Conservation (phyloP, 768 basidiomycete species). For the Rhodocollybia butyracea region DNA sequence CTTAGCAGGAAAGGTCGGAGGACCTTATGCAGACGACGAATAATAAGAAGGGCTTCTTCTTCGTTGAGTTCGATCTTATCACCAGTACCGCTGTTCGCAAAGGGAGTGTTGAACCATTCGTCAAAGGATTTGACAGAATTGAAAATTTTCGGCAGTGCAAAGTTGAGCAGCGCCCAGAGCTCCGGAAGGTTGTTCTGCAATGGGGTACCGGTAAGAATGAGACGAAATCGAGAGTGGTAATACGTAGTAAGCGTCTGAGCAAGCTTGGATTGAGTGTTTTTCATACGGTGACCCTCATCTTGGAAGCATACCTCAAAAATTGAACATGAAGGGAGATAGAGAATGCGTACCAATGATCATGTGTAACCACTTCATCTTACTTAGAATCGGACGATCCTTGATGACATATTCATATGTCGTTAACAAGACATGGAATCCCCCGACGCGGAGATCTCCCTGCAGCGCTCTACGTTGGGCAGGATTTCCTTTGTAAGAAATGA, state of each 20-base stretch:
- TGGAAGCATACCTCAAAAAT: neutral
- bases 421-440: conserved; percentile 87
- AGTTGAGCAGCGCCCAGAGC: conserved; percentile 93
- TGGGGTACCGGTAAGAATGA: conserved; percentile 94
- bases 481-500: conserved; percentile 89
- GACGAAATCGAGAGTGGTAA: conserved; percentile 89
- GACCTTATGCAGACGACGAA: conserved; percentile 94
- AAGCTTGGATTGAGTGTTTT: conserved; percentile 89
- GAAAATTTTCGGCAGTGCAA: conserved; percentile 92
- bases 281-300: conserved; percentile 99
- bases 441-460: conserved; percentile 72
- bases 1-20: conserved; percentile 91
- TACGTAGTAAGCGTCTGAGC: conserved; percentile 86
- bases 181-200: conserved; percentile 97
- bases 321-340: neutral
- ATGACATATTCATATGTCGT: conserved; percentile 98
- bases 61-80: conserved; percentile 99
- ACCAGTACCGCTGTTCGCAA: conserved; percentile 95
- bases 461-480: conserved; percentile 76
- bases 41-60: conserved; percentile 98
- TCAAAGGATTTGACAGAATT: conserved; percentile 99
- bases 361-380: conserved; percentile 93
- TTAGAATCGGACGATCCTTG: conserved; percentile 88
- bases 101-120: conserved; percentile 99
- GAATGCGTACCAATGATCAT: conserved; percentile 86